Base-by-base conservation (phyloP, 106 monocot species). In the Vanilla planifolia region DNA sequence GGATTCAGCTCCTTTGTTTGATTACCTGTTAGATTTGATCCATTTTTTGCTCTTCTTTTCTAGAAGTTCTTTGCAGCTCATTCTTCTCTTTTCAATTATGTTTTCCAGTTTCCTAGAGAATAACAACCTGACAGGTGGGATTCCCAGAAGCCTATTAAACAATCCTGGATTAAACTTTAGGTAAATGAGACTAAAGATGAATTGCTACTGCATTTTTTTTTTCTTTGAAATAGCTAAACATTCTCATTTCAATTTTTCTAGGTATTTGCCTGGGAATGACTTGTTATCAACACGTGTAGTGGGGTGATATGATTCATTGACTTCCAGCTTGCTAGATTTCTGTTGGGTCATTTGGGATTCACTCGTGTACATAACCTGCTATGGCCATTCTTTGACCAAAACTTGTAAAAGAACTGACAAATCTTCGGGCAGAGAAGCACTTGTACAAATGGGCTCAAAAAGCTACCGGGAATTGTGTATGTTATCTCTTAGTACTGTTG, bases 61-160 rank as follows among this genome's bases (percentile, higher is more conserved):
- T 35, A 64, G 34, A 16, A 15, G 14, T 24, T 41, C 17, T 37
- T 55, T 27, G 35, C 51, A 14, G 2, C 37, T 71, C 5, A 26
- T 60, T 24, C 16, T 5, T 44, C 5, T 65, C 21, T 3, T 29
- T 21, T 37, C 20, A 44, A 25, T 50, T 67, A 36, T 48, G 6
- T 65, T 28, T 68, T 79, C 37, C 82, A 82, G 77, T 5, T 73
- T 73, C 44, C 33, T 82, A 55, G 53, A 77, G 66, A 77, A 73
- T 32, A 82, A 82, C 51, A 73, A 73, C 43, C 57, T 77, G 22
- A 55, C 55, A 15, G 82, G 82, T 47, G 27, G 20, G 36, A 69
- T 82, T 61, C 82, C 82, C 15, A 0, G 6, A 11, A 63, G 27
- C 55, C 60, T 82, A 43, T 48, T 26, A 60, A 62, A 23, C 9